These are phyloP conservation scores for Ambrosiella xylebori DNA, from an alignment of 2,329 filamentous ascomycete genomes.

Conservation along the genomic window DNA sequence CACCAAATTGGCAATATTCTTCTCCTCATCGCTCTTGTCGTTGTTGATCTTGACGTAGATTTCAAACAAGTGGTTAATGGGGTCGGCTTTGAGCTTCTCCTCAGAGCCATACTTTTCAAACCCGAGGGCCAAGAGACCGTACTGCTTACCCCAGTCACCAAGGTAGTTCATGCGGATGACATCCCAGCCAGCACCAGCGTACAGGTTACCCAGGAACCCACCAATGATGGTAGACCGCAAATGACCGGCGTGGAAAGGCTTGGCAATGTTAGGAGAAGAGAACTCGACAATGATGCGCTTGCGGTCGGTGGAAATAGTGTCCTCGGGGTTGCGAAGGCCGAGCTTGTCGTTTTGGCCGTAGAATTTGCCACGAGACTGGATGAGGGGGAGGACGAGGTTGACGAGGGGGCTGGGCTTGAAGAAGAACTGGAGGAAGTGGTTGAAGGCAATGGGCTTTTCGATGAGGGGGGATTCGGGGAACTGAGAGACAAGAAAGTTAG, in stretches of 20 bases:
- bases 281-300: slow-evolving; percentile 66
- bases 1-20: slow-evolving; percentile 41
- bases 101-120: slow-evolving; percentile 62
- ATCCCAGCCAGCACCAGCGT: slow-evolving; percentile 55
- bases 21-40: slow-evolving; percentile 49
- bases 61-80: slow-evolving; percentile 67
- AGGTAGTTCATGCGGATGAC: slow-evolving; percentile 61
- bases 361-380: slow-evolving; percentile 40
- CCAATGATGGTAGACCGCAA: slow-evolving; percentile 65
- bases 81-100: slow-evolving; percentile 50
- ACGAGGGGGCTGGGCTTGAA: slow-evolving; percentile 54
- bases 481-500: slow-evolving; percentile 21
- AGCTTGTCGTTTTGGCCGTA: slow-evolving; percentile 47
- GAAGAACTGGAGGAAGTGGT: slow-evolving; percentile 62
- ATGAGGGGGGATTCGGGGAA: slow-evolving; percentile 62
- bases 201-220: slow-evolving; percentile 57
- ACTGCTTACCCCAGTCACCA: slow-evolving; percentile 70
- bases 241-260: slow-evolving; percentile 67
- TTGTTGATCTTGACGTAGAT: slow-evolving; percentile 66
- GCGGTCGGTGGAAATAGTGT: slow-evolving; percentile 36
- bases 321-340: slow-evolving; percentile 42
- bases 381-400: slow-evolving; percentile 49
- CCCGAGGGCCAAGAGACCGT: slow-evolving; percentile 52
- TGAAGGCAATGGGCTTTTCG: slow-evolving; percentile 48
- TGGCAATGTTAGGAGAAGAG: slow-evolving; percentile 73